Base-by-base conservation (phyloP, 169 alveolate species). In the Plasmodium knowlesi region DNA sequence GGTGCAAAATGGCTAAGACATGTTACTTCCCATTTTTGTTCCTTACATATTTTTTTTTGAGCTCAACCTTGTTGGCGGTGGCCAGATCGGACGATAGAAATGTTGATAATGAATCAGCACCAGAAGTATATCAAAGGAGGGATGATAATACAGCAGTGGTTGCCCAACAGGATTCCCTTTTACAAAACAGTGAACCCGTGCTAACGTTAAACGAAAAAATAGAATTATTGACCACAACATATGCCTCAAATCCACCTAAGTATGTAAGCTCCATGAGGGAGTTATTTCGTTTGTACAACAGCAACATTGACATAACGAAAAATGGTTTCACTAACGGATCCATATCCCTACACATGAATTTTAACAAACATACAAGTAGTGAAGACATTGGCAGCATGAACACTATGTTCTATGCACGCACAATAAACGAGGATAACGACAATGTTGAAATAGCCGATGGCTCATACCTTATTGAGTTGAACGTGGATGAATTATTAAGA, bases 11-110 rank as follows among this genome's bases (percentile, higher is more conserved):
- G 86, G 41, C 67, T n/a, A 80, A 80, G 22, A 19, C 37, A 80
- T 80, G 86, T 30, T 41, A 30, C 61, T 80, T 80, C 86, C 86
- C 22, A 80, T 46, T 43, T 22, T 46, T 80, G 76, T 80, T 80
- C 86, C 86, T 80, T 80, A 80, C 71, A 80, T 80, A 41, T 80
- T 80, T 41, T 80, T 80, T 39, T 80, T 80, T 80, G 86, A 80
- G 61, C 67, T 80, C 71, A 57, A 41, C n/a, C 14, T 50, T 50
- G 57, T 22, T 80, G 3, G 61, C 30, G 57, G 9, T 80, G 3
- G 61, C 30, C 30, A 46, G 86, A 25, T 46, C 73, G 32, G 86
- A 28, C 25, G 32, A 80, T 46, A 12, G 76, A 2, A 16, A 19
- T 4, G 86, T 14, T 80, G 9, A 22, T 12, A n/a, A 14, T 41